phyloP scores from a whole-genome alignment of 495 filamentous ascomycete genomes.

The Staphylotrichum longicolle region DNA sequence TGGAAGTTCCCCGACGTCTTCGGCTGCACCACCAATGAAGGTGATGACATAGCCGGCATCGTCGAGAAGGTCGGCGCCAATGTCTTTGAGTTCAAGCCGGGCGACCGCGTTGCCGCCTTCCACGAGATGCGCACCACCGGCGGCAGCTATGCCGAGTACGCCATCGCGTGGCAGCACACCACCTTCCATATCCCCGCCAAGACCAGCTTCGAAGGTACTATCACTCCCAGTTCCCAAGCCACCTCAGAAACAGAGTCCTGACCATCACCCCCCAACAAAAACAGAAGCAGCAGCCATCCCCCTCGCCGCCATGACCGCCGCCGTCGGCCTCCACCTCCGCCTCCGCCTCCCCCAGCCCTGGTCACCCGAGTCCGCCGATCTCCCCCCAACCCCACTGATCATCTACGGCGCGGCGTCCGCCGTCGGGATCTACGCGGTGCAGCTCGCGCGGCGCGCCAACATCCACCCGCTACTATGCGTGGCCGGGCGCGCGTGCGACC shows the following conservation, averaged over 20 bases:
- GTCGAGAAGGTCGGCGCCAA: slow-evolving; percentile 60
- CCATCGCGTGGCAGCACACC: slow-evolving; percentile 59
- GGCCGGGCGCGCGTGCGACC: slow-evolving; percentile 57
- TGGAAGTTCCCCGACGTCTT: slow-evolving; percentile 54
- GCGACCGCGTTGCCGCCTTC: slow-evolving; percentile 70
- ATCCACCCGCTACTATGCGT: slow-evolving; percentile 73
- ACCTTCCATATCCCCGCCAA: slow-evolving; percentile 67
- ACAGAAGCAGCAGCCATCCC: slow-evolving; percentile 68
- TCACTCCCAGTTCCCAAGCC: not conserved
- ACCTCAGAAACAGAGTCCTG: not conserved
- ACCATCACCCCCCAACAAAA: slow-evolving; percentile 12
- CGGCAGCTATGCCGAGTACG: slow-evolving; percentile 73
- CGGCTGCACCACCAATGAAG: slow-evolving; percentile 47
- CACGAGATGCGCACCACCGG: slow-evolving; percentile 53
- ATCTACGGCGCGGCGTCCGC: slow-evolving; percentile 66
- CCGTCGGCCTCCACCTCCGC: slow-evolving; percentile 57
- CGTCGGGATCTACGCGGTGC: slow-evolving; percentile 66
- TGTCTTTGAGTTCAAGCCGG: slow-evolving; percentile 61
- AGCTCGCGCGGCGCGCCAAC: slow-evolving; percentile 63
- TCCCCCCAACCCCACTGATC: slow-evolving; percentile 41
- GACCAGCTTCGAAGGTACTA: slow-evolving; percentile 63
- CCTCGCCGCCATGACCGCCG: slow-evolving; percentile 72
- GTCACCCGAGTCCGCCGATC: slow-evolving; percentile 42
- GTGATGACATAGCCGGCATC: slow-evolving; percentile 72
- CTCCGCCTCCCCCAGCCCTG: slow-evolving; percentile 66